Evolutionary conservation across 176 grass and related monocot genomes (phyloP).

Genomic region (Cenchrus purpureus): DNA sequence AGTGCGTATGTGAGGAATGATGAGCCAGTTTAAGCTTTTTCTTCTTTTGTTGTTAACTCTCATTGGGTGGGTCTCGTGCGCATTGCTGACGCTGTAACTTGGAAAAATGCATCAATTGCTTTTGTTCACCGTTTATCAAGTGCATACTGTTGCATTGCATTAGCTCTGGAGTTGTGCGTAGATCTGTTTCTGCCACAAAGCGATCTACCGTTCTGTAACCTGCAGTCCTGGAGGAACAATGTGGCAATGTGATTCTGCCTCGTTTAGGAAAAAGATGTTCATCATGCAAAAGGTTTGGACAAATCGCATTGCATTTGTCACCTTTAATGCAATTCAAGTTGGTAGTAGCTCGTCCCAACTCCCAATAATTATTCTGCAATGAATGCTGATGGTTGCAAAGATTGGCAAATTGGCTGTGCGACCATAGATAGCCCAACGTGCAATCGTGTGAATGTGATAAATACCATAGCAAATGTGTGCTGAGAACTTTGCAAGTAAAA

Average conservation of each 20-base stretch:
- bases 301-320: background rate
- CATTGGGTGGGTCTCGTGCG: conserved; percentile 30
- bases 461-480: background rate
- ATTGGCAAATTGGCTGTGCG: background rate
- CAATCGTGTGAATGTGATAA: background rate
- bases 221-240: too few species aligned
- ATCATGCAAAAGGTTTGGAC: background rate
- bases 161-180: background rate
- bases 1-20: conserved; percentile 44
- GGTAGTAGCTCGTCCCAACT: background rate
- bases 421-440: background rate
- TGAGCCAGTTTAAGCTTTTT: conserved; percentile 53
- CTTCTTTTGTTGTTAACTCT: conserved; percentile 37
- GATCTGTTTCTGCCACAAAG: background rate
- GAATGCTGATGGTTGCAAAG: background rate
- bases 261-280: background rate
- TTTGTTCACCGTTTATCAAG: background rate
- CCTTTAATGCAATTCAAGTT: conserved; percentile 6
- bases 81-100: conserved; percentile 44
- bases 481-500: background rate
- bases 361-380: background rate
- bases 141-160: too few species aligned
- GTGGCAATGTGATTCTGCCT: background rate
- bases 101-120: conserved; percentile 33
- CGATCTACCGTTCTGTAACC: background rate